Percentiles rank a stretch among this genome's conserved stretches.
phyloP scores from a whole-genome alignment of 78 protist genomes.

The Pigoraptor vietnamica region DNA sequence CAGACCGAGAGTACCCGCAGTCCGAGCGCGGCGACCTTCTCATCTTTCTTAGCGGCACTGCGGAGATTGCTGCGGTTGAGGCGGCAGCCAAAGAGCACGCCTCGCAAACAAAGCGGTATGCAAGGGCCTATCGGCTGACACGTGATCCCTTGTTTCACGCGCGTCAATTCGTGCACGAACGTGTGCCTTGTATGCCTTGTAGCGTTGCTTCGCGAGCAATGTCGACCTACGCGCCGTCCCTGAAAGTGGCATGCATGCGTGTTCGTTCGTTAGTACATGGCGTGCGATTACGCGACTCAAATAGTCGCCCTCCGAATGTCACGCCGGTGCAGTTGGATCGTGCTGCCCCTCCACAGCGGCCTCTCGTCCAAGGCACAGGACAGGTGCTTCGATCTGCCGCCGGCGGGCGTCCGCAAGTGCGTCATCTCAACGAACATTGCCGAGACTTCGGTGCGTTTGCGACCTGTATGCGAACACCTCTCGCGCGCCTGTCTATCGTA shows the following conservation, averaged over 20 bases:
- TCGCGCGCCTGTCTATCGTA: too few species aligned
- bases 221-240: too few species aligned
- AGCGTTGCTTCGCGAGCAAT: too few species aligned
- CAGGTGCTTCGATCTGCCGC: slow-evolving; percentile 26
- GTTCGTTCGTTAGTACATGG: not conserved
- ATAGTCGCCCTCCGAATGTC: not conserved
- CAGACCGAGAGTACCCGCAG: not conserved
- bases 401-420: slow-evolving; percentile 69
- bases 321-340: not conserved
- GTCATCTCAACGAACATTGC: slow-evolving; percentile 92
- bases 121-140: too few species aligned
- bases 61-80: slow-evolving; percentile 23
- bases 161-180: too few species aligned
- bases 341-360: slow-evolving; percentile 7
- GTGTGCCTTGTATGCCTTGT: too few species aligned
- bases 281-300: not conserved
- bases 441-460: slow-evolving; percentile 69
- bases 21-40: slow-evolving; percentile 42
- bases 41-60: slow-evolving; percentile 62
- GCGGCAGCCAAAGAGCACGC: not conserved
- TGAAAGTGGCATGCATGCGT: too few species aligned
- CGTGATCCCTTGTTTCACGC: too few species aligned
- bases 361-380: slow-evolving; percentile 10
- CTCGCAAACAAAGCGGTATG: not conserved
- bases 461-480: too few species aligned